phyloP scores from a whole-genome alignment of 306 rosid species.

The Pachyrhizus erosus region DNA sequence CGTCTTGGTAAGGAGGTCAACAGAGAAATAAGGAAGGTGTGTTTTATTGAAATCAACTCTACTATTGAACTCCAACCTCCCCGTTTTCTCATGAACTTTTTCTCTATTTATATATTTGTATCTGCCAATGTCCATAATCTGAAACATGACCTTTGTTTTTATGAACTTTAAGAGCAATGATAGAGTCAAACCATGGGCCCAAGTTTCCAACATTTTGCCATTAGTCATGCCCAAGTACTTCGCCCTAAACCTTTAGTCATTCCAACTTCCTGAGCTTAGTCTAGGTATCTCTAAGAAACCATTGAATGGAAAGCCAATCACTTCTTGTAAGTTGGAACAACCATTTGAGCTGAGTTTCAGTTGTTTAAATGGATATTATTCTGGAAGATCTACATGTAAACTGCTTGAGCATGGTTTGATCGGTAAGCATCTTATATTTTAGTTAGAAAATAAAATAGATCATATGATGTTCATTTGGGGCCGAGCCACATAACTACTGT shows the following conservation, averaged over 20 bases:
- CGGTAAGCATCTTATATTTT: background rate
- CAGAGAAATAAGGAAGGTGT: slow-evolving; percentile 50
- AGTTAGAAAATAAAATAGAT: background rate
- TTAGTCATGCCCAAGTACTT: background rate
- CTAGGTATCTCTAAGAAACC: background rate
- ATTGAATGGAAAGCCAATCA: background rate
- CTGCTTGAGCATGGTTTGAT: background rate
- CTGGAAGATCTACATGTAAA: background rate
- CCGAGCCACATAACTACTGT: background rate
- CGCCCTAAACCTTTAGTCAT: background rate
- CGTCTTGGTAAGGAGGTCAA: slow-evolving; percentile 56
- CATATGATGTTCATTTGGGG: background rate
- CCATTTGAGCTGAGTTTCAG: background rate
- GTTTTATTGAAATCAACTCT: slow-evolving; percentile 31
- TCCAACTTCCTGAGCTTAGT: background rate
- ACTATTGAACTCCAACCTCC: background rate
- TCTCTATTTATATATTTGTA: background rate
- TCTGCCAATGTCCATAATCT: slow-evolving; percentile 2
- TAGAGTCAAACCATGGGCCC: background rate
- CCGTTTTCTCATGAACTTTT: background rate
- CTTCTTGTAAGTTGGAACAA: background rate
- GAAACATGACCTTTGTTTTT: background rate
- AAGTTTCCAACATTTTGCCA: background rate
- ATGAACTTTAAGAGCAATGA: background rate
- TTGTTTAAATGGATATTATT: background rate